Evolutionary conservation across 75 land plant species (phyloP), one percentile per base, ranked within the genome.

Genomic region (Cupressus sempervirens): DNA sequence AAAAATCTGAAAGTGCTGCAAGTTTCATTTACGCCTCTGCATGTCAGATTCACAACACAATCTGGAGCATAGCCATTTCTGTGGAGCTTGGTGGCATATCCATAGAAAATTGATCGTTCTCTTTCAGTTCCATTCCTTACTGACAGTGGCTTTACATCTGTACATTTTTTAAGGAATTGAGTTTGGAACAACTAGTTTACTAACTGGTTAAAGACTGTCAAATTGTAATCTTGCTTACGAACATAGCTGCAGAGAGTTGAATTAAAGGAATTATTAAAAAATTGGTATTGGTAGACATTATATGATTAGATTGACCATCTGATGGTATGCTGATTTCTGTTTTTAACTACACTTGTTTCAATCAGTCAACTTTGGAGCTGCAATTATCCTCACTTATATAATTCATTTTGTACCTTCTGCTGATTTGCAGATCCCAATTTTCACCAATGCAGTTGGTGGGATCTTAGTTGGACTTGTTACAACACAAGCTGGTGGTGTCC

Each of bases 381-480:
- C 34, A 45, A 35, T 38, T 36, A 36, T 84, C 6, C 29, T 34
- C 14, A n/a, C 46, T 45, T 20, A 40, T 41, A n/a, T 77, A 68
- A 23, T 35, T 40, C 13, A 7, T 72, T 20, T 68, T 38, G 46
- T 10, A 13, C 0, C 46, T 14, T 72, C 15, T 41, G 18, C 32
- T 81, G 80, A 70, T n/a, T 84, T 81, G 80, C 95, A 98, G 99
- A 86, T 98, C 29, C 99, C 99, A 45, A 87, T 98, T 53, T 58
- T 97, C 50, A 45, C 86, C 32, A 98, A 98, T 91, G 97, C 99
- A 67, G 79, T 93, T 90, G 99, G 99, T 38, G 99, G 99, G n/a
- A 98, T 98, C 81, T 90, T 98, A 77, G 99, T 98, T 86, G 99
- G 99, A 45, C 92, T 98, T 48, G 97, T 98, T 48, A 98, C 99